Conservation (phyloP, 2,329 filamentous ascomycete genomes). For the Beauveria scarabaeidicola region DNA sequence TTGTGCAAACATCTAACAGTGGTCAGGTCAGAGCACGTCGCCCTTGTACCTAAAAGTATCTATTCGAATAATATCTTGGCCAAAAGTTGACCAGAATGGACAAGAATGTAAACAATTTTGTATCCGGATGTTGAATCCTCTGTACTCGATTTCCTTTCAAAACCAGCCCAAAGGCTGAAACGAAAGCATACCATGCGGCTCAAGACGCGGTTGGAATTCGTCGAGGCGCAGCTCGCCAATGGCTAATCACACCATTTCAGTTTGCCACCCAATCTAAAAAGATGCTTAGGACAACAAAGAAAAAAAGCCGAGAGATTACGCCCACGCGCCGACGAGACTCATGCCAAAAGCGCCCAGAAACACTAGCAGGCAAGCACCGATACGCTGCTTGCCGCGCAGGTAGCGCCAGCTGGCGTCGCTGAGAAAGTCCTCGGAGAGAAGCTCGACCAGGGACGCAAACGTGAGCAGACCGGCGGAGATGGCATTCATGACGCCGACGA, state of each 20-base stretch:
- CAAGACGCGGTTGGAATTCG: conserved; percentile 3
- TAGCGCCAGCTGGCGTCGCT: conserved; percentile 54
- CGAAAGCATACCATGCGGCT: not conserved
- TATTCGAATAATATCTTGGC: not conserved
- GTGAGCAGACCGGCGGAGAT: conserved; percentile 63
- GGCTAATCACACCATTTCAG: not conserved
- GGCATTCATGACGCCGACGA: conserved; percentile 68
- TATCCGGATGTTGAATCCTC: conserved; percentile 10
- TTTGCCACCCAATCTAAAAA: not conserved
- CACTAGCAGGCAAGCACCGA: conserved; percentile 48
- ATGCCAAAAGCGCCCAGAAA: conserved; percentile 52
- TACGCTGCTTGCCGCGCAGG: conserved; percentile 43
- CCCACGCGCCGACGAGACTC: conserved; percentile 57
- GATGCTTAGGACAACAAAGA: not conserved
- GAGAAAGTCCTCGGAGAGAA: conserved; percentile 63
- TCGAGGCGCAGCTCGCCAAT: not conserved
- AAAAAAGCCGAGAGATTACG: conserved; percentile 25
- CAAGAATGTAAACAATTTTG: conserved; percentile 6
- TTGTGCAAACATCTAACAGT: not conserved
- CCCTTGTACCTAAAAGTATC: not conserved
- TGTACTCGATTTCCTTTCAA: not conserved
- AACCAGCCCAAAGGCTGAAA: not conserved
- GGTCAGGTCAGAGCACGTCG: not conserved
- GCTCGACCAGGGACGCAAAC: conserved; percentile 63
- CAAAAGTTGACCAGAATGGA: not conserved